Conservation (phyloP, 176 grass and related monocot genomes). For the Aegilops longissima region DNA sequence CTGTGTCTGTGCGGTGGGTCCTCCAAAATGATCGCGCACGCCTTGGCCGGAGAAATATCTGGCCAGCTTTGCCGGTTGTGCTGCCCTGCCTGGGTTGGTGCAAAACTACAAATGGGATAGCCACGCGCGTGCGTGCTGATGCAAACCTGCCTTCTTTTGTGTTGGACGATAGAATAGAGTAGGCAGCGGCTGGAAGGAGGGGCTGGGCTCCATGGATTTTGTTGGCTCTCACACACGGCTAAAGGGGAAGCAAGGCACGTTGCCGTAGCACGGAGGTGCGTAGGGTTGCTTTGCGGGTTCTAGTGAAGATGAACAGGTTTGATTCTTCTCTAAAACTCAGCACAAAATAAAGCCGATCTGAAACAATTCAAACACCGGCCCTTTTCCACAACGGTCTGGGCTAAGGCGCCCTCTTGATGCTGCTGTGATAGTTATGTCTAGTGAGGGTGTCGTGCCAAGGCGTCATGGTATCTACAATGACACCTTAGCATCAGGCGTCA, state of each 20-base stretch:
- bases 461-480: too few species aligned
- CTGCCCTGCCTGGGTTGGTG: neutral
- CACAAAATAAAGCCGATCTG: too few species aligned
- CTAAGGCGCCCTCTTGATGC: too few species aligned
- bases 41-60: constrained; percentile 41
- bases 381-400: too few species aligned
- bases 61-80: neutral
- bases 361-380: too few species aligned
- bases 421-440: too few species aligned
- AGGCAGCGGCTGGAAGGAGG: neutral
- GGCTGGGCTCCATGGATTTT: neutral
- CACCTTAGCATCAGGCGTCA: fast-evolving
- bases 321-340: too few species aligned
- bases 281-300: neutral
- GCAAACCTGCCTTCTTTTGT: constrained; percentile 10
- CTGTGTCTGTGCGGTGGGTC: neutral
- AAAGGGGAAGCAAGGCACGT: neutral
- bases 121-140: constrained; percentile 9
- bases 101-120: constrained; percentile 17
- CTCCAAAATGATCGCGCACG: neutral
- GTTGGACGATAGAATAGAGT: neutral
- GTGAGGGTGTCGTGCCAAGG: too few species aligned
- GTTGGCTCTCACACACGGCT: neutral
- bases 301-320: too few species aligned
- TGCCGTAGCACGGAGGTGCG: neutral